Evolutionary conservation across 768 basidiomycete species (phyloP), one percentile per base, ranked within the genome.

Genomic region (Tylopilus plumbeoviolaceoides): DNA sequence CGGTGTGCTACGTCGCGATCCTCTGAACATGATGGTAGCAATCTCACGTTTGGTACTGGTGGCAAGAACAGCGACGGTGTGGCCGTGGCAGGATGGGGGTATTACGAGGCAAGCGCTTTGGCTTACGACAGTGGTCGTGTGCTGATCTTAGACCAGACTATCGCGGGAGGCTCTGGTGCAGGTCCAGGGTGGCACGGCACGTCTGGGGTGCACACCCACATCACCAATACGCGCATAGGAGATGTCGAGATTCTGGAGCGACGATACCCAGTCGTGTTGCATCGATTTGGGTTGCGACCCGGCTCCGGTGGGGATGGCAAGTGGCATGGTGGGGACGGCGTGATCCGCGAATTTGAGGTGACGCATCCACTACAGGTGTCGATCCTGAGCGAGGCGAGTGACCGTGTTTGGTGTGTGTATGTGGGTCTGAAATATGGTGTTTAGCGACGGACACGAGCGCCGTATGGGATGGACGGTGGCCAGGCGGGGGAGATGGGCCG

Each of bases 191-290:
- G 93, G 94, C 84, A 94, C 62, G 95, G 95, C 4, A 92, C 91
- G 15, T 90, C 89, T 23, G 94, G 94, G 7, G 89, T 95, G 2
- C 94, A 95, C 67, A 93, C 91, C 2, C 91, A 94, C 63, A 93
- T 93, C 60, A 94, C 94, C 0, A 94, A 93, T 68, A 93, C 91
- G 10, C 83, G 91, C 11, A 94, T 94, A 40, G 91, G 91, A 20
- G 95, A 98, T 61, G 86, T 94, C 33, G 95, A 98, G 65, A 87
- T 95, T 62, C 78, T 98, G 33, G 95, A 98, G 65, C 81, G 94
- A 44, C 83, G 95, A 41, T 98, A 97, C 67, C 94, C 95, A 0
- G 84, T 95, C n/a, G 74, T 97, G 59, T 59, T 98, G 15, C 90
- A 89, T 64, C 83, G 80, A 62, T 97, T 97, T 65, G 88, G 84